These are phyloP conservation scores for Stromatinia cepivora DNA, from an alignment of 2,329 filamentous ascomycete species.

Conservation along the genomic window DNA sequence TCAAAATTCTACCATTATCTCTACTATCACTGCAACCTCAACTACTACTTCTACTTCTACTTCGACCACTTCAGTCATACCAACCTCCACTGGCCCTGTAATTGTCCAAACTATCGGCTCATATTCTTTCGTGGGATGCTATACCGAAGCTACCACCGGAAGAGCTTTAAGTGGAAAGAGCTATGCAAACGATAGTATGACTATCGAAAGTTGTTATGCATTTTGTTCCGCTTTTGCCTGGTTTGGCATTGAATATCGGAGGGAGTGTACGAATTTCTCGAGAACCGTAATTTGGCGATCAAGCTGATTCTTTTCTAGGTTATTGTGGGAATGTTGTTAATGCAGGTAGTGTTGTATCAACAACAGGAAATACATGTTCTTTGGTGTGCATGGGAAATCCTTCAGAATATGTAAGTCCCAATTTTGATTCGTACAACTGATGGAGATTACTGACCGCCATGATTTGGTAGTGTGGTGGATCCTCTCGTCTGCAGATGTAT, in stretches of 20 bases:
- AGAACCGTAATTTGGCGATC: background rate
- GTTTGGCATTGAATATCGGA: constrained; percentile 42
- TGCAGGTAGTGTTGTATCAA: constrained; percentile 28
- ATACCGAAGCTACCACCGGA: constrained; percentile 37
- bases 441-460: background rate
- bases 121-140: constrained; percentile 38
- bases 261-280: constrained; percentile 32
- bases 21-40: constrained; percentile 5
- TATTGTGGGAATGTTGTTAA: constrained; percentile 37
- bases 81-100: constrained; percentile 19
- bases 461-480: constrained; percentile 29
- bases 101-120: constrained; percentile 24
- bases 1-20: constrained; percentile 17
- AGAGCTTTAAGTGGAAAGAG: constrained; percentile 33
- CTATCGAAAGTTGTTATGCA: constrained; percentile 37
- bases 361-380: background rate
- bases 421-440: background rate
- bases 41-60: constrained; percentile 18
- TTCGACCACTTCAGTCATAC: constrained; percentile 4
- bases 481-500: constrained; percentile 33
- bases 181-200: constrained; percentile 32
- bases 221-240: constrained; percentile 36
- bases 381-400: constrained; percentile 8
- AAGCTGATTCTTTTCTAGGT: constrained; percentile 23
- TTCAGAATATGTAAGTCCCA: background rate